Conservation (phyloP, 75 land plant species). For the Selaginella moellendorffii region DNA sequence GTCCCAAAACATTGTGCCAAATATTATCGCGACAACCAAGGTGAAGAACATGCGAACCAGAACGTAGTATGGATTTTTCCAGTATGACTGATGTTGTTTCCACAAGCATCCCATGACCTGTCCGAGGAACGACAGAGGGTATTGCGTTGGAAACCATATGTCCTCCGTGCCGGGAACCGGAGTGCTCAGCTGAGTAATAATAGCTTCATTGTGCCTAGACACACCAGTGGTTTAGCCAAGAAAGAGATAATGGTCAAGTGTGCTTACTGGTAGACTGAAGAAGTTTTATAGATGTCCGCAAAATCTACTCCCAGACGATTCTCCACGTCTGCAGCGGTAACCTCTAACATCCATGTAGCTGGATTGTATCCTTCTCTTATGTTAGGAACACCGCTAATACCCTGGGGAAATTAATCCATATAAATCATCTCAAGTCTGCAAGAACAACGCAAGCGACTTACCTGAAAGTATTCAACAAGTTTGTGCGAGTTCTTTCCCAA, state of each 20-base stretch:
- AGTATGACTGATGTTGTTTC: constrained; percentile 6
- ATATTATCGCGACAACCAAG: not conserved
- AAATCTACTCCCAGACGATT: not conserved
- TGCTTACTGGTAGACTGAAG: not conserved
- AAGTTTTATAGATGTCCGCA: not conserved
- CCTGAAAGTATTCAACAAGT: constrained; percentile 3
- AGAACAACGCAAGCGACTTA: not conserved
- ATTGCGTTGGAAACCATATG: not conserved
- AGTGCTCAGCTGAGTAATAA: constrained; percentile 2
- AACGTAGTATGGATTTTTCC: not conserved
- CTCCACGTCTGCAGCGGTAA: constrained; percentile 2
- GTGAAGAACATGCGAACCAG: constrained; percentile 3
- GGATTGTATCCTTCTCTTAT: constrained; percentile 2
- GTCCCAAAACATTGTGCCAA: constrained; percentile 5
- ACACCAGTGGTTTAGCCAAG: no score
- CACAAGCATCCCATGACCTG: not conserved
- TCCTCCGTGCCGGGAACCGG: not conserved
- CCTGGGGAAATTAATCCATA: no score
- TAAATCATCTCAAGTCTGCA: no score
- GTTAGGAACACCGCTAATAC: not conserved
- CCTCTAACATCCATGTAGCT: constrained; percentile 8
- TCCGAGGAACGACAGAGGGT: not conserved
- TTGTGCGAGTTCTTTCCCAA: not conserved
- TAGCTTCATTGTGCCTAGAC: not conserved
- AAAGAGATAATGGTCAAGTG: no score